Percentiles rank a stretch among this genome's conserved stretches.
Conservation (phyloP, 2,329 filamentous ascomycete genomes). For the Pezicula rhizophila region DNA sequence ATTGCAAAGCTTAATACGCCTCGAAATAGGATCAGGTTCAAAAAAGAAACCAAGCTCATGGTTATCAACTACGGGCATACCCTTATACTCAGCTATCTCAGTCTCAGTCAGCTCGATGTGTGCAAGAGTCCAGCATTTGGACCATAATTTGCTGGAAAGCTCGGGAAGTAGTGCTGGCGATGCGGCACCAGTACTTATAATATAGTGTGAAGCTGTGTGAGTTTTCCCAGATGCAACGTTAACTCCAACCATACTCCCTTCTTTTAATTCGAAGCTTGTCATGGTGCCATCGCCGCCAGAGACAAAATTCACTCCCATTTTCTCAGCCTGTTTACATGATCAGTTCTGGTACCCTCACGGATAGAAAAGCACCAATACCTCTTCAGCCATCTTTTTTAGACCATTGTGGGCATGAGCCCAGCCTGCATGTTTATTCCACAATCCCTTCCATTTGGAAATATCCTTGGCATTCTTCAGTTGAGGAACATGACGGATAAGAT, state of each 20-base stretch:
- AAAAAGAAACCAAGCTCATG: constrained; percentile 49
- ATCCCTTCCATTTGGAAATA: constrained; percentile 35
- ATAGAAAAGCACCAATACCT: constrained; percentile 17
- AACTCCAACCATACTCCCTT: constrained; percentile 30
- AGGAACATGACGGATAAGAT: constrained; percentile 28
- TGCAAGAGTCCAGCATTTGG: constrained; percentile 44
- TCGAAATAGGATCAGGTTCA: constrained; percentile 43
- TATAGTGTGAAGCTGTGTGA: constrained; percentile 31
- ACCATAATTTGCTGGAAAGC: constrained; percentile 33
- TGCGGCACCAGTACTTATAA: constrained; percentile 39
- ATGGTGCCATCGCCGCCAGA: constrained; percentile 4
- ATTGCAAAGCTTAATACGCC: constrained; percentile 41
- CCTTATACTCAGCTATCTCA: constrained; percentile 38
- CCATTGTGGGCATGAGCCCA: constrained; percentile 41
- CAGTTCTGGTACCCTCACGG: constrained; percentile 13
- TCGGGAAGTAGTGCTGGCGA: constrained; percentile 35
- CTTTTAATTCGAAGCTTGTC: constrained; percentile 25
- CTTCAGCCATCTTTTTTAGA: constrained; percentile 33
- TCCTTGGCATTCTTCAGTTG: constrained; percentile 6
- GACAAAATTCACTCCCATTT: constrained; percentile 6
- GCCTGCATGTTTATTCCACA: constrained; percentile 41
- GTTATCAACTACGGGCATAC: constrained; percentile 43
- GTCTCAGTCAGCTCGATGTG: constrained; percentile 42
- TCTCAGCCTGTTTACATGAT: background rate
- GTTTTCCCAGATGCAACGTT: constrained; percentile 27